Evolutionary conservation across 2,329 filamentous ascomycete genomes (phyloP).

Genomic region (Scedosporium apiospermum): DNA sequence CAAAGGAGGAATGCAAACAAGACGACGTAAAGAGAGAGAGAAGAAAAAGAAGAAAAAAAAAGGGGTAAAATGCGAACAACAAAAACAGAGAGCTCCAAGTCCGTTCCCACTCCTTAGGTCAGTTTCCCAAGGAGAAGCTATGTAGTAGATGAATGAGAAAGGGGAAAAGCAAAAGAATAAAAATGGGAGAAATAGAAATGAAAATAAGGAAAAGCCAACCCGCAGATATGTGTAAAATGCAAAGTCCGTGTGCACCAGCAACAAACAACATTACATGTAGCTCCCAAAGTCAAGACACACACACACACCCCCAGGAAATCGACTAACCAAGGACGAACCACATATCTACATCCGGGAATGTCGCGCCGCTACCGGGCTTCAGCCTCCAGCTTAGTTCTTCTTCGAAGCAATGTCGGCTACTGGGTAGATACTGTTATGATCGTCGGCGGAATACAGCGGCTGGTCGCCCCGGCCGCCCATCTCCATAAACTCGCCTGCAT

Average conservation of each 20-base stretch:
- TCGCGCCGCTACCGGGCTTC: not conserved
- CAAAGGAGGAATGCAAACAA: not conserved
- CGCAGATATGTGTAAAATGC: not conserved
- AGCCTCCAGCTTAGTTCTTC: not conserved
- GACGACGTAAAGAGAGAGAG: not conserved
- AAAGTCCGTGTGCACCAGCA: not conserved
- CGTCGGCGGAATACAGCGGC: conserved; percentile 56
- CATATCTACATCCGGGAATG: too few species aligned
- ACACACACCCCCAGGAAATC: not conserved
- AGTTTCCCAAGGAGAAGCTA: not conserved
- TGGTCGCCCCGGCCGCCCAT: conserved; percentile 83
- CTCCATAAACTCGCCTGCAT: conserved; percentile 68
- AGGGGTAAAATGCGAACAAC: not conserved
- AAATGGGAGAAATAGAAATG: not conserved
- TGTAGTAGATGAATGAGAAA: not conserved
- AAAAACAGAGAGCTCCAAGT: not conserved
- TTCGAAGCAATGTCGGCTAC: conserved; percentile 16
- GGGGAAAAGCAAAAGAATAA: not conserved
- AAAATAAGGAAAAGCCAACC: not conserved
- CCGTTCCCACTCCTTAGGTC: not conserved
- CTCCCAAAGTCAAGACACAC: not conserved
- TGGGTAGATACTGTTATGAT: conserved; percentile 42
- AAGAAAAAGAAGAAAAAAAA: not conserved
- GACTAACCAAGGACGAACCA: not conserved
- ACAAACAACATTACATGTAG: not conserved